These are phyloP conservation scores for Ophiostoma himal-ulmi DNA, from an alignment of 2,329 filamentous ascomycete species.

Conservation along the genomic window DNA sequence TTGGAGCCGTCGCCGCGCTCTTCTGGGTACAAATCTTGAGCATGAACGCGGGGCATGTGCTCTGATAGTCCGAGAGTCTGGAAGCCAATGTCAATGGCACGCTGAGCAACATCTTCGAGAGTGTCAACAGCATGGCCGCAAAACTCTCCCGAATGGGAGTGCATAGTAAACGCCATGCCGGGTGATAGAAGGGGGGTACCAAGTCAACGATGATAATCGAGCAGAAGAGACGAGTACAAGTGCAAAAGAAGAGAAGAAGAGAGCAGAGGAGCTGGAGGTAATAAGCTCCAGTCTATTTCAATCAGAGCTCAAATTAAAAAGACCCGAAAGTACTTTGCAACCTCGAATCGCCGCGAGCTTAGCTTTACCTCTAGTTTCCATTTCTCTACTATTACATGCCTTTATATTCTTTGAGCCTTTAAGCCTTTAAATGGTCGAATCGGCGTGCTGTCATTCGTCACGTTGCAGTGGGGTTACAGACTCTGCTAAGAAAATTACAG, in stretches of 20 bases:
- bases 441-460: slow-evolving; percentile 23
- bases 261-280: background rate
- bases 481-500: slow-evolving; percentile 2
- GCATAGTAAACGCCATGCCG: slow-evolving; percentile 90
- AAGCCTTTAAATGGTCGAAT: slow-evolving; percentile 18
- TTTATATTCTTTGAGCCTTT: background rate
- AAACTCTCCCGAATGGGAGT: slow-evolving; percentile 97
- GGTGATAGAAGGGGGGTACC: background rate
- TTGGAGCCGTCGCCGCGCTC: slow-evolving; percentile 58
- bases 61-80: slow-evolving; percentile 83
- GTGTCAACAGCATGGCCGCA: slow-evolving; percentile 84
- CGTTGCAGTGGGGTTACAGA: slow-evolving; percentile 16
- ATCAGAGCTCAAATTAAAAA: background rate
- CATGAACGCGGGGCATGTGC: slow-evolving; percentile 78
- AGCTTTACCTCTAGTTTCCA: background rate
- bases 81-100: slow-evolving; percentile 73
- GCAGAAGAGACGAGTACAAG: background rate
- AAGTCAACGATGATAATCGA: background rate
- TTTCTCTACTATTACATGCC: background rate
- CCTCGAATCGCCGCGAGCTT: background rate
- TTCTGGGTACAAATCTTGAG: slow-evolving; percentile 82
- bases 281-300: background rate
- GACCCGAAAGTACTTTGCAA: background rate
- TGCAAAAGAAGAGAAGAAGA: background rate
- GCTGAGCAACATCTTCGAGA: slow-evolving; percentile 75